Conservation (phyloP, 768 basidiomycete genomes). For the Suillus discolor region DNA sequence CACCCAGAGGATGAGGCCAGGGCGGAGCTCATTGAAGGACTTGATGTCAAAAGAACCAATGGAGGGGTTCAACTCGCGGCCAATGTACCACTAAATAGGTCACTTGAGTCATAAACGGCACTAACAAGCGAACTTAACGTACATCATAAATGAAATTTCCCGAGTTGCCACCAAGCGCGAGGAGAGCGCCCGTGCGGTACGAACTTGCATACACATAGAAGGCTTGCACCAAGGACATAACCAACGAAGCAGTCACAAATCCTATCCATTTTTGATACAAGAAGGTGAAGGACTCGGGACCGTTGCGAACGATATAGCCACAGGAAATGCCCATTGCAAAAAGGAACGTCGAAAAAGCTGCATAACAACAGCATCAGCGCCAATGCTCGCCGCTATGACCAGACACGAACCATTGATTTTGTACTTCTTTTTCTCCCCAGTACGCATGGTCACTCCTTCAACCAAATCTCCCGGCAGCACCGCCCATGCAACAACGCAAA, state of each 20-base stretch:
- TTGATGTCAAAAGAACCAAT: conserved; percentile 79
- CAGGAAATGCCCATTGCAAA: conserved; percentile 73
- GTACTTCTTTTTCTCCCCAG: conserved; percentile 78
- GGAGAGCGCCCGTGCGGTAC: conserved; percentile 67
- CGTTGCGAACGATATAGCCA: conserved; percentile 72
- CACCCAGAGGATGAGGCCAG: conserved; percentile 83
- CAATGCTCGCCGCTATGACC: neutral
- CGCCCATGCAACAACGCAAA: conserved; percentile 79
- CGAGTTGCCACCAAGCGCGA: conserved; percentile 92
- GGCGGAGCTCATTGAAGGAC: conserved; percentile 51
- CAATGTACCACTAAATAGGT: conserved; percentile 79
- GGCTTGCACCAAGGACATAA: conserved; percentile 80
- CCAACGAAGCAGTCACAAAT: conserved; percentile 77
- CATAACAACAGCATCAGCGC: neutral
- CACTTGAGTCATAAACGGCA: neutral
- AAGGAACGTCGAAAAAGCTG: conserved; percentile 88
- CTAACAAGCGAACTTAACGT: conserved; percentile 29
- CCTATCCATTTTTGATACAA: conserved; percentile 93
- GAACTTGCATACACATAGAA: conserved; percentile 69
- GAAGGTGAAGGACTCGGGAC: conserved; percentile 83
- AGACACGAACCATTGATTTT: conserved; percentile 85
- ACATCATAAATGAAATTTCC: conserved; percentile 91
- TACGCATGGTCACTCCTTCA: conserved; percentile 70
- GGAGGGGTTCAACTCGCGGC: conserved; percentile 91
- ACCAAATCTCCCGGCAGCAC: conserved; percentile 76